Percentiles rank a stretch among this genome's conserved stretches.
Conservation (phyloP, 1,284 basidiomycete genomes). For the Ceratorhiza oryzae-sativae region DNA sequence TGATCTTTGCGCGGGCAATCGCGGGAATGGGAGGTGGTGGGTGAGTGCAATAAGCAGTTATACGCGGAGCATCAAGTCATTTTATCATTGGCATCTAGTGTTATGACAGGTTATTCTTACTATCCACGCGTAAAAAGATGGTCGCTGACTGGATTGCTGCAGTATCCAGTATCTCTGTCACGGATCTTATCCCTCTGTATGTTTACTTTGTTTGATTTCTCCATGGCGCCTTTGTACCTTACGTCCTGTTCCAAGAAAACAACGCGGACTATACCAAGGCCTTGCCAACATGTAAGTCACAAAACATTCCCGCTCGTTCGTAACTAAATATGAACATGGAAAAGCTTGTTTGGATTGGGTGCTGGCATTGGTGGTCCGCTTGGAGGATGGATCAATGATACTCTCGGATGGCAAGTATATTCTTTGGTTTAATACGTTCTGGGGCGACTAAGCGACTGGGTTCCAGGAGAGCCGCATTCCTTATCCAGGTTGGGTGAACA, state of each 20-base stretch:
- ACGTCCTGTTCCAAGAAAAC: constrained; percentile 60
- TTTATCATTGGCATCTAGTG: constrained; percentile 54
- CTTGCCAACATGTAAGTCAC: constrained; percentile 78
- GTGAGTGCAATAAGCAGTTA: constrained; percentile 53
- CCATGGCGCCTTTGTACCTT: neutral
- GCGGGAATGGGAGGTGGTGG: constrained; percentile 93
- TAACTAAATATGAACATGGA: constrained; percentile 21
- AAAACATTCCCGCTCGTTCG: neutral
- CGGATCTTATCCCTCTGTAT: constrained; percentile 81
- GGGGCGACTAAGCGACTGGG: constrained; percentile 45
- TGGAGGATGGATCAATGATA: constrained; percentile 86
- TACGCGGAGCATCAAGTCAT: neutral
- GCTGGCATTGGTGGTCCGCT: constrained; percentile 88
- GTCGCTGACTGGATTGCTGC: constrained; percentile 31
- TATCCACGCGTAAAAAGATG: constrained; percentile 43
- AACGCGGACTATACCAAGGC: constrained; percentile 88
- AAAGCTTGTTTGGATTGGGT: constrained; percentile 75
- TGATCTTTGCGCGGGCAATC: constrained; percentile 80
- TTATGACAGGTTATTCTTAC: constrained; percentile 74
- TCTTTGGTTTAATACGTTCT: neutral
- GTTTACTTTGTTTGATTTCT: neutral
- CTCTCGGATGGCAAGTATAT: constrained; percentile 74
- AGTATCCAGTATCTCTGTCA: constrained; percentile 79
- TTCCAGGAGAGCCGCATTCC: constrained; percentile 53
- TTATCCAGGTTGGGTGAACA: constrained; percentile 62